Conservation (phyloP, 768 basidiomycete species). For the Tricholoma terreum region DNA sequence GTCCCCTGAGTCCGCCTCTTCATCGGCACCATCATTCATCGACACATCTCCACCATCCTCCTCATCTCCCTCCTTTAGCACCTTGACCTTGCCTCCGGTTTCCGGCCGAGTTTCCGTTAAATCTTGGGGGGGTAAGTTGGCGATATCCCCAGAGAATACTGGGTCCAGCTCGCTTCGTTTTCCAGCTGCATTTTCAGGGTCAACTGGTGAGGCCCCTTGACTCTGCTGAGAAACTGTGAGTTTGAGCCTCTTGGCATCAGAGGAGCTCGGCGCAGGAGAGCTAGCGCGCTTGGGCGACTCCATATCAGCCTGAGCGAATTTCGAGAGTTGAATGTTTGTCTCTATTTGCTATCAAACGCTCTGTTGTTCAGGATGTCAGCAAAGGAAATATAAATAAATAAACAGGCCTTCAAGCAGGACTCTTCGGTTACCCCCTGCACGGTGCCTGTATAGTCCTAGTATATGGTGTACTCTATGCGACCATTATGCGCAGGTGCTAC, state of each 20-base stretch:
- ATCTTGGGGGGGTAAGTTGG: constrained; percentile 58
- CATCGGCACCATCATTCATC: constrained; percentile 77
- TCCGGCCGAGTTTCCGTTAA: constrained; percentile 37
- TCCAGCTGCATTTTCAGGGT: constrained; percentile 75
- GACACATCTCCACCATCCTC: constrained; percentile 74
- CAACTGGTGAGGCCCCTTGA: constrained; percentile 72
- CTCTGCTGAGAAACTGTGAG: constrained; percentile 50
- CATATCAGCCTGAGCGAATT: constrained; percentile 38
- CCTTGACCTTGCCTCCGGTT: constrained; percentile 41
- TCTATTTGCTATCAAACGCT: not conserved
- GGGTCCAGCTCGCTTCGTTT: constrained; percentile 90
- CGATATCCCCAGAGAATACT: constrained; percentile 72
- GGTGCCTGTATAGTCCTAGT: too few species aligned
- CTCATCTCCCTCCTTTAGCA: constrained; percentile 54
- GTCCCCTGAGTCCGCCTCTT: constrained; percentile 74
- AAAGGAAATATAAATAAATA: not conserved
- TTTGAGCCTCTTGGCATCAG: constrained; percentile 58
- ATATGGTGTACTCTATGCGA: too few species aligned
- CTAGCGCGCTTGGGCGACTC: constrained; percentile 66
- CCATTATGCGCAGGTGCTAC: too few species aligned
- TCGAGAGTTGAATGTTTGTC: constrained; percentile 6
- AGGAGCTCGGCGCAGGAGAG: constrained; percentile 48
- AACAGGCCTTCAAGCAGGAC: too few species aligned
- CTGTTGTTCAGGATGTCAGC: not conserved
- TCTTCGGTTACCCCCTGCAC: too few species aligned